These are phyloP conservation scores for Exsudoporus floridanus DNA, from an alignment of 1,284 basidiomycete genomes.

Conservation along the genomic window DNA sequence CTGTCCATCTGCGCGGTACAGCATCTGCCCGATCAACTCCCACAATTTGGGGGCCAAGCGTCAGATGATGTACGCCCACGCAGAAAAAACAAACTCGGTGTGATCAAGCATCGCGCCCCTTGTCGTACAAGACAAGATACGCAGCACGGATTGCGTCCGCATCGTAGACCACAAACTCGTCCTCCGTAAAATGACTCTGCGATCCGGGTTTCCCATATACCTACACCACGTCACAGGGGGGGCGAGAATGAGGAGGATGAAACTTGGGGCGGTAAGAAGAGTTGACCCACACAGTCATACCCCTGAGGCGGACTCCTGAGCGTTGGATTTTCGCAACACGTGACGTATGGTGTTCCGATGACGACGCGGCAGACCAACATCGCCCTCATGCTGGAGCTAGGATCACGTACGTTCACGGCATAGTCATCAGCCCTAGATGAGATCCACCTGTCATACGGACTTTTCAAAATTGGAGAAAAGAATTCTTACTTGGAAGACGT, in stretches of 20 bases:
- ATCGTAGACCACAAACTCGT: slow-evolving; percentile 30
- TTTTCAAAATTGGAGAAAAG: background rate
- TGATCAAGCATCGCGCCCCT: background rate
- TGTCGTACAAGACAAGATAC: slow-evolving; percentile 28
- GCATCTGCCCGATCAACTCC: background rate
- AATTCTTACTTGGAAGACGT: slow-evolving; percentile 26
- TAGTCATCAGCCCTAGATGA: slow-evolving; percentile 25
- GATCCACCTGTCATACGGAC: background rate
- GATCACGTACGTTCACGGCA: slow-evolving; percentile 11
- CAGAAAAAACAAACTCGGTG: background rate
- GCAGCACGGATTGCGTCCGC: slow-evolving; percentile 26
- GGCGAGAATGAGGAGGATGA: background rate
- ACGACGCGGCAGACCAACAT: slow-evolving; percentile 31
- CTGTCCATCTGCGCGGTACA: background rate
- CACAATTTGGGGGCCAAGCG: no score
- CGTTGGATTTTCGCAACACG: slow-evolving; percentile 8
- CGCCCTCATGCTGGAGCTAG: slow-evolving; percentile 14
- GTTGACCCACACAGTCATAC: slow-evolving; percentile 23
- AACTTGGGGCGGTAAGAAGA: background rate
- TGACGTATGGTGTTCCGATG: slow-evolving; percentile 15
- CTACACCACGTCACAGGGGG: slow-evolving; percentile 5
- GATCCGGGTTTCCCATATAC: slow-evolving; percentile 16
- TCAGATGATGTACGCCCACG: background rate
- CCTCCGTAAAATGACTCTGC: slow-evolving; percentile 15
- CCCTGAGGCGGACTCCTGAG: slow-evolving; percentile 19